A percentile compares a stretch with the other conserved stretches of the same genome.
Evolutionary conservation across 176 grass and related monocot genomes (phyloP).

Genomic region (Oryza brachyantha): DNA sequence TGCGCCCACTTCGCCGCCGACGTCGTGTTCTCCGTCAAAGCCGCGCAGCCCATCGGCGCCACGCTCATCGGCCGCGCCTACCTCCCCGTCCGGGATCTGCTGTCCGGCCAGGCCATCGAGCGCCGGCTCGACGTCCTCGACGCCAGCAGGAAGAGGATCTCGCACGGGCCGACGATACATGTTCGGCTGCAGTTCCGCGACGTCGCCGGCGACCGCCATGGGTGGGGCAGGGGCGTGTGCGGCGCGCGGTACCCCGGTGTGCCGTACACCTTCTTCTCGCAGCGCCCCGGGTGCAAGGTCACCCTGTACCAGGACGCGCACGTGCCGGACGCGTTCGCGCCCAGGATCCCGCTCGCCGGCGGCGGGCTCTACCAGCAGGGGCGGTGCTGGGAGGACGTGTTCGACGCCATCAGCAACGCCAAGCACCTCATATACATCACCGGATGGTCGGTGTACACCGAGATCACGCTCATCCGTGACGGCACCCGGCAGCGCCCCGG

Average conservation of each 20-base stretch:
- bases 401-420: conserved; percentile 75
- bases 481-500: conserved; percentile 41
- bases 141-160: conserved; percentile 30
- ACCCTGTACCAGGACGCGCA: conserved; percentile 94
- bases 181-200: conserved; percentile 67
- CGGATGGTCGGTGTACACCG: conserved; percentile 87
- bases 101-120: conserved; percentile 44
- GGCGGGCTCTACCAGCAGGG: conserved; percentile 48
- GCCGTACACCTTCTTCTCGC: conserved; percentile 85
- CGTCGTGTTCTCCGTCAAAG: conserved; percentile 87
- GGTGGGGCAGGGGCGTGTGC: conserved; percentile 59
- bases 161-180: conserved; percentile 51
- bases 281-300: conserved; percentile 81
- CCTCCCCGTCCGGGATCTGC: conserved; percentile 60
- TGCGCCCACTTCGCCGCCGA: conserved; percentile 78
- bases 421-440: conserved; percentile 77
- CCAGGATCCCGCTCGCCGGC: conserved; percentile 70
- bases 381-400: conserved; percentile 89
- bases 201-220: conserved; percentile 41
- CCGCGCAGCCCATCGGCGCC: conserved; percentile 65
- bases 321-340: conserved; percentile 71
- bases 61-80: conserved; percentile 84
- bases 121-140: conserved; percentile 58
- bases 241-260: conserved; percentile 59
- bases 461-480: conserved; percentile 71